These are phyloP conservation scores for Paramecium sexaurelia DNA, from an alignment of 73 alveolate genomes.

Conservation along the genomic window DNA sequence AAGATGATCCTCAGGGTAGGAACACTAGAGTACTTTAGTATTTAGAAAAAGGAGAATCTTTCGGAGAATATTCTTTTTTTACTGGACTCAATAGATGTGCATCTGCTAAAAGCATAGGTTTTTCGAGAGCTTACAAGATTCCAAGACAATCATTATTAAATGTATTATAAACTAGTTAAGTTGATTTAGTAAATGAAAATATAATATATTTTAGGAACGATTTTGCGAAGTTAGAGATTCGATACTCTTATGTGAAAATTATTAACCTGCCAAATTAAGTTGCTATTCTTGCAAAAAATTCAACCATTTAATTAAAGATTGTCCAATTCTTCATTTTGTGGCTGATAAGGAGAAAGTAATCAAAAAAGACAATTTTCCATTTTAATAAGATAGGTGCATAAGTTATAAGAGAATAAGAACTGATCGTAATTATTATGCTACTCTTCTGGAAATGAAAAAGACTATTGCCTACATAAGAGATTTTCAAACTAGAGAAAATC, in stretches of 20 bases:
- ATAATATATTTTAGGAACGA: conserved; percentile 17
- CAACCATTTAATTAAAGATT: conserved; percentile 26
- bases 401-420: neutral
- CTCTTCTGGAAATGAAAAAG: neutral
- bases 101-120: conserved; percentile 68
- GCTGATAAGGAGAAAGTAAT: conserved; percentile 24
- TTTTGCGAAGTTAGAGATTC: conserved; percentile 43
- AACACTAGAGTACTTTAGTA: neutral
- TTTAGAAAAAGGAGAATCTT: conserved; percentile 58
- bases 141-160: conserved; percentile 18
- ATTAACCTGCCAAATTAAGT: neutral
- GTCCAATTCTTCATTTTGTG: conserved; percentile 47
- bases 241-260: neutral
- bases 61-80: conserved; percentile 76
- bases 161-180: neutral
- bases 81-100: conserved; percentile 71
- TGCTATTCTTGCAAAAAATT: conserved; percentile 37
- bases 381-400: neutral
- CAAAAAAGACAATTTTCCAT: neutral
- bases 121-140: conserved; percentile 70
- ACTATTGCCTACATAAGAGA: neutral
- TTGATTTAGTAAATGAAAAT: neutral
- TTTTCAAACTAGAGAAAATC: neutral
- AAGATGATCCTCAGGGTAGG: conserved; percentile 7
- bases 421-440: conserved; percentile 3